Conservation (phyloP, 2,329 filamentous ascomycete genomes). For the Calonectria ilicicola region DNA sequence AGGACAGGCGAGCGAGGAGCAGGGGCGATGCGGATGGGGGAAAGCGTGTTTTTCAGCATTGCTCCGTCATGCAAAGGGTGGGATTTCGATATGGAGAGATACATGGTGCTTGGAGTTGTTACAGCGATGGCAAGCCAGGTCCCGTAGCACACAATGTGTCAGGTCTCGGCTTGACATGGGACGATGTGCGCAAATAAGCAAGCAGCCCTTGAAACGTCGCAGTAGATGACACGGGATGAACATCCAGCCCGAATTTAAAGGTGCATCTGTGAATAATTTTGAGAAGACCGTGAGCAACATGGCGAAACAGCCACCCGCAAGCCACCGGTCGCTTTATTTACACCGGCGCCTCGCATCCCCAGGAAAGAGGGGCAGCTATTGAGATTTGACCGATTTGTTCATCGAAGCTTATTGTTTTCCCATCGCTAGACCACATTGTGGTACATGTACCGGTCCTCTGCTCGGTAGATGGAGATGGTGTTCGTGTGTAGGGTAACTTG, state of each 20-base stretch:
- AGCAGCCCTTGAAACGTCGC: conserved; percentile 10
- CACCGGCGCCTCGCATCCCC: not conserved
- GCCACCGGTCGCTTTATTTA: not conserved
- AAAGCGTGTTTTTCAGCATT: not conserved
- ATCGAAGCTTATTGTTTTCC: not conserved
- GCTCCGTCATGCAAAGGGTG: conserved; percentile 1
- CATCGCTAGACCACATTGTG: not conserved
- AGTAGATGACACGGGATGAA: conserved; percentile 9
- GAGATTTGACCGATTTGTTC: not conserved
- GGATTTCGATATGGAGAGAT: not conserved
- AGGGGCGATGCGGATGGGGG: not conserved
- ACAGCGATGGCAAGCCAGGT: not conserved
- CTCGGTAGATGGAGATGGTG: not conserved
- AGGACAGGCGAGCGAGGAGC: not conserved
- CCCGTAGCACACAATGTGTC: not conserved
- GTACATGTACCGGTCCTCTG: not conserved
- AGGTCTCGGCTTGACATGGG: conserved; percentile 2
- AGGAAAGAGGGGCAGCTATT: not conserved
- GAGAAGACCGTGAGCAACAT: not conserved
- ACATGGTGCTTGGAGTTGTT: not conserved
- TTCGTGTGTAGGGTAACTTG: not conserved
- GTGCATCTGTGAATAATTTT: not conserved
- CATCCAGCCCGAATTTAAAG: not conserved
- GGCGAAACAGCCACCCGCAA: conserved; percentile 3
- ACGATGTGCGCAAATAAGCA: conserved; percentile 1